Base-by-base conservation (phyloP, 2,329 filamentous ascomycete species). In the Colletotrichum salicis region DNA sequence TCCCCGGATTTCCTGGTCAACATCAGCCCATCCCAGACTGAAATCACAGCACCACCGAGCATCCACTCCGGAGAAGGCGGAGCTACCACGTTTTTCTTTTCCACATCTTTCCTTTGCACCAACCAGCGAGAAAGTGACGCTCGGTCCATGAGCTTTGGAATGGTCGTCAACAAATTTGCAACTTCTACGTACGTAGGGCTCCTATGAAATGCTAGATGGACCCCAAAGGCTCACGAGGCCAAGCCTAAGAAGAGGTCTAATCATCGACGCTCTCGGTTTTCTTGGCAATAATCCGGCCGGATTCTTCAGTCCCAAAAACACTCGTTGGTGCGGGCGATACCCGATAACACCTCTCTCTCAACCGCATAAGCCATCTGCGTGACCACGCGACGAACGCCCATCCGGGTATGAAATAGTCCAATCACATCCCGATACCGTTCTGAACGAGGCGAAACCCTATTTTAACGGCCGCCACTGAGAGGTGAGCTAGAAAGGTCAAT, bases 331-430 rank as follows among this genome's bases (percentile, higher is more conserved):
- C 13, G 37, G 57, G 51, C 19, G 31, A 33, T 51, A 24, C 55
- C 48, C 57, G 57, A 41, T 13, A 3, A n/a, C 57, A 29, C 24
- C 22, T 19, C 10, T 45, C 12, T 45, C 61, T 67, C 33, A 12
- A n/a, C 33, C 22, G 35, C 31, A 52, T 35, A 37, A 62, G 6
- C 60, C 45, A 55, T 58, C 41, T 45, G 37, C 22, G 13, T n/a
- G 51, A 29, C 58, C 58, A 63, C 69, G 58, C 45, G 64, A 64
- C 41, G 54, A 56, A 24, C 51, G 64, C 41, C 41, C 68, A 29
- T 56, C 58, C 69, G 27, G 24, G 41, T 63, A n/a, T 13, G 10
- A 3, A 7, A 22, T 19, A 27, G 15, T 12, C 67, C 67, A 70
- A 59, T 64, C 19, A n/a, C 5, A 13, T 7, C 15, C 7, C 22